Conservation (phyloP, 2,329 filamentous ascomycete species). For the Scorias spongiosa region DNA sequence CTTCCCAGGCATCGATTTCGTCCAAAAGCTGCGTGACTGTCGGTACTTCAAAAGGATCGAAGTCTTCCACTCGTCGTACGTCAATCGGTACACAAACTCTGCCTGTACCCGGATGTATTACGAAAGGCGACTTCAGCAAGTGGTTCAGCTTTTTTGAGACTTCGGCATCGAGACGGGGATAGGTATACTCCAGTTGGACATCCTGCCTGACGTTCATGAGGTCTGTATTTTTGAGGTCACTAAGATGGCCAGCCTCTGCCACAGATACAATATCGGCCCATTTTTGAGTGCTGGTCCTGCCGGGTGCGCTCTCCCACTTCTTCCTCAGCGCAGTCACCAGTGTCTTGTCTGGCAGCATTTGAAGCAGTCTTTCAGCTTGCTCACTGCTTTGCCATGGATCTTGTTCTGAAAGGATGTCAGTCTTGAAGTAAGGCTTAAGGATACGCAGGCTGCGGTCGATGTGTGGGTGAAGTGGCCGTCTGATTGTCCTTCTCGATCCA, state of each 20-base stretch:
- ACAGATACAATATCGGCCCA: conserved; percentile 88
- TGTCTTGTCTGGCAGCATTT: conserved; percentile 66
- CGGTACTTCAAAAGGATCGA: conserved; percentile 78
- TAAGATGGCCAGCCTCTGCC: conserved; percentile 64
- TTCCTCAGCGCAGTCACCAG: conserved; percentile 66
- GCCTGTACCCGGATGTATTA: conserved; percentile 87
- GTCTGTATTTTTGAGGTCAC: conserved; percentile 39
- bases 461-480: conserved; percentile 80
- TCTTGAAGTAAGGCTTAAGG: conserved; percentile 69
- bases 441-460: conserved; percentile 72
- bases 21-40: conserved; percentile 67
- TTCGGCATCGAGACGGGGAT: conserved; percentile 89
- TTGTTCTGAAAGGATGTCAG: conserved; percentile 67
- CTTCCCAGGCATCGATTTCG: conserved; percentile 75
- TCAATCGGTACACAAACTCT: conserved; percentile 94
- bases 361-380: conserved; percentile 61
- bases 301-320: conserved; percentile 80
- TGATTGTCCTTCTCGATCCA: conserved; percentile 74
- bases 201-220: conserved; percentile 88
- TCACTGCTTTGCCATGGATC: conserved; percentile 66
- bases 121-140: conserved; percentile 92
- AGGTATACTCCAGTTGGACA: conserved; percentile 92
- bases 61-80: conserved; percentile 54
- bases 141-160: conserved; percentile 97
- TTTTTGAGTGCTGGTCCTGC: conserved; percentile 61